Evolutionary conservation across 106 monocot genomes (phyloP).

Genomic region (Agapanthus africanus): DNA sequence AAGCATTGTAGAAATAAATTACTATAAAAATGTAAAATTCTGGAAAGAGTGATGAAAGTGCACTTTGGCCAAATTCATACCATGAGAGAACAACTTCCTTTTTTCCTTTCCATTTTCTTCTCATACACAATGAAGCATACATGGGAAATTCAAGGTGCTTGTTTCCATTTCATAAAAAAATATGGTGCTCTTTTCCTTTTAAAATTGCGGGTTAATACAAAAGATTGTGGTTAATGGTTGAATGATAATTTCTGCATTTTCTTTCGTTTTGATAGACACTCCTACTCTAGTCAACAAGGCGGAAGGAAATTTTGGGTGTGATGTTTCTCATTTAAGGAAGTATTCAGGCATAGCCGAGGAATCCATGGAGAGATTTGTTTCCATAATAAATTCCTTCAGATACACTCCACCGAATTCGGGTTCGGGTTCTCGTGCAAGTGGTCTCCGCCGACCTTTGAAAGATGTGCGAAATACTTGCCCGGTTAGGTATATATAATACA

Average conservation of each 20-base stretch:
- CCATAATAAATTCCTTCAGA: slow-evolving; percentile 70
- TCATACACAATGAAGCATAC: no score
- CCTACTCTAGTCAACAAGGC: no score
- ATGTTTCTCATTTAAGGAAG: slow-evolving; percentile 71
- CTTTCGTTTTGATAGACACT: neutral
- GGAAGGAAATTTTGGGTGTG: slow-evolving; percentile 44
- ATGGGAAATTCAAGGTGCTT: no score
- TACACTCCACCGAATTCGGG: slow-evolving; percentile 51
- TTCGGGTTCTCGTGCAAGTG: slow-evolving; percentile 93
- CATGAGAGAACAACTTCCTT: no score
- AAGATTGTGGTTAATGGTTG: neutral
- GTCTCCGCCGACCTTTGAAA: slow-evolving; percentile 75
- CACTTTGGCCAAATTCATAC: no score
- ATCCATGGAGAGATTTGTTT: slow-evolving; percentile 80
- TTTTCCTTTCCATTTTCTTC: neutral
- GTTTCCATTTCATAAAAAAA: no score
- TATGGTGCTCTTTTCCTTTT: no score
- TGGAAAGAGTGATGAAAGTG: no score
- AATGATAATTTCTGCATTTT: neutral
- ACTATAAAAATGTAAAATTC: no score
- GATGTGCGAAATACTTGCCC: slow-evolving; percentile 50
- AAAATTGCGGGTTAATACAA: no score
- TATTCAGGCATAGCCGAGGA: slow-evolving; percentile 83
- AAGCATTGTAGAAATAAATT: no score
- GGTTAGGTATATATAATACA: slow-evolving; percentile 26